Evolutionary conservation across 2,329 filamentous ascomycete species (phyloP).

Genomic region (Stachybotrys elegans): DNA sequence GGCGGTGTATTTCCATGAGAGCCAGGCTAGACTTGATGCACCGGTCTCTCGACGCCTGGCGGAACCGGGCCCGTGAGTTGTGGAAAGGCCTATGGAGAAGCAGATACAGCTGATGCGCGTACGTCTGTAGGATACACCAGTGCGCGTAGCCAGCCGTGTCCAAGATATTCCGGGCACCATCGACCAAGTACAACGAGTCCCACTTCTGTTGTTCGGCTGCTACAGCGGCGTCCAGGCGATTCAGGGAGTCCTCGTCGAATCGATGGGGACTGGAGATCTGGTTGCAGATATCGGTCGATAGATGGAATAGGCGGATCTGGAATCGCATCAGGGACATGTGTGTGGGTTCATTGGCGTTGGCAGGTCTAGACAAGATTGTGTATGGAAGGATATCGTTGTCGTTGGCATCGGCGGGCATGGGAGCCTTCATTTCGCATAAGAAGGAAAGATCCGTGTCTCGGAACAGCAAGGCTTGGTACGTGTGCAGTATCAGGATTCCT

Average conservation of each 20-base stretch:
- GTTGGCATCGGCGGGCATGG: constrained; percentile 7
- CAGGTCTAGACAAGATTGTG: not conserved
- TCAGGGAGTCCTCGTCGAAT: constrained; percentile 1
- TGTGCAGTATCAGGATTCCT: constrained; percentile 12
- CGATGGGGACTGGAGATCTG: constrained; percentile 4
- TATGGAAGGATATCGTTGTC: constrained; percentile 7
- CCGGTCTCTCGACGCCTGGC: constrained; percentile 6
- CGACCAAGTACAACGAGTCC: constrained; percentile 8
- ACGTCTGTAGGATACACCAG: constrained; percentile 12
- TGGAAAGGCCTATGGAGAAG: constrained; percentile 12
- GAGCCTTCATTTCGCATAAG: constrained; percentile 8
- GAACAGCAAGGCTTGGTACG: constrained; percentile 11
- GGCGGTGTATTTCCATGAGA: constrained; percentile 10
- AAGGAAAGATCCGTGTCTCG: constrained; percentile 9
- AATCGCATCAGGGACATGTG: constrained; percentile 11
- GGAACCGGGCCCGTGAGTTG: constrained; percentile 3
- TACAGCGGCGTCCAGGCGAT: not conserved
- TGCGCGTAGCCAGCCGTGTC: constrained; percentile 12
- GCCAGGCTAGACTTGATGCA: constrained; percentile 9
- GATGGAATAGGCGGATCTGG: constrained; percentile 9
- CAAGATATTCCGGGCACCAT: constrained; percentile 9
- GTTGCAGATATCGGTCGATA: constrained; percentile 8
- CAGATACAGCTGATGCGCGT: constrained; percentile 14
- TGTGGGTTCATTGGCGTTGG: not conserved
- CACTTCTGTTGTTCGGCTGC: constrained; percentile 9